Evolutionary conservation across 352 stramenopile species (phyloP), one percentile per base, ranked within the genome.

Genomic region (Phytophthora crassamura): DNA sequence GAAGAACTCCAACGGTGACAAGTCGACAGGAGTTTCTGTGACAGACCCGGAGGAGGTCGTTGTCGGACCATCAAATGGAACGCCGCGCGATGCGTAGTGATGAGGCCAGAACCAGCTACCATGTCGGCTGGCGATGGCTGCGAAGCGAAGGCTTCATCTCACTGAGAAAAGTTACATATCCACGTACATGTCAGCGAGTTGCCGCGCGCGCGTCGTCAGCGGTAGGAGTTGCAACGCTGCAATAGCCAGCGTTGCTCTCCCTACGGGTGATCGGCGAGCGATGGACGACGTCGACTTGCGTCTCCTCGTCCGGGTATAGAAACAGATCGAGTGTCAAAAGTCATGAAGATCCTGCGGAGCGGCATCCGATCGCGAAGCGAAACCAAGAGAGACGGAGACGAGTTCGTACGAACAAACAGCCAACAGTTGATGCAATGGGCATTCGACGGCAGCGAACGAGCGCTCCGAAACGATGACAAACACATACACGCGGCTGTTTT

Each of bases 21-120:
- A 90, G 41, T 18, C 68, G n/a, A 36, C 74, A 0, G 57, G 56
- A 6, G 43, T 87, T 46, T 59, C 77, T 4, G 58, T 86, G 34
- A 38, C 85, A 46, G 82, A 93, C 33, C 67, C 81, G 7, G 83
- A 91, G 32, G 81, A 91, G 32, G 74, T 91, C 40, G 63, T 80
- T 41, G 77, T 88, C 30, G 79, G 84, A 15, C 64, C 76, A 6
- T 64, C 78, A 8, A 77, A 87, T 18, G 57, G 62, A 10, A 69
- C 77, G 25, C 48, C 64, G 8, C 68, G 74, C 46, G 72, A 74
- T 51, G 67, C 79, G 30, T 86, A 82, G 50, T 42, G 32, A 22
- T 10, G 39, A 32, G 33, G 32, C 34, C 9, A 22, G 47, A 54
- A 20, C 38, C 38, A 54, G 18, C 38, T 40, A 20, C 38, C 33